Evolutionary conservation across 108 stramenopile species (phyloP), one percentile per base, ranked within the genome.

Genomic region (Nitzschia sp.): DNA sequence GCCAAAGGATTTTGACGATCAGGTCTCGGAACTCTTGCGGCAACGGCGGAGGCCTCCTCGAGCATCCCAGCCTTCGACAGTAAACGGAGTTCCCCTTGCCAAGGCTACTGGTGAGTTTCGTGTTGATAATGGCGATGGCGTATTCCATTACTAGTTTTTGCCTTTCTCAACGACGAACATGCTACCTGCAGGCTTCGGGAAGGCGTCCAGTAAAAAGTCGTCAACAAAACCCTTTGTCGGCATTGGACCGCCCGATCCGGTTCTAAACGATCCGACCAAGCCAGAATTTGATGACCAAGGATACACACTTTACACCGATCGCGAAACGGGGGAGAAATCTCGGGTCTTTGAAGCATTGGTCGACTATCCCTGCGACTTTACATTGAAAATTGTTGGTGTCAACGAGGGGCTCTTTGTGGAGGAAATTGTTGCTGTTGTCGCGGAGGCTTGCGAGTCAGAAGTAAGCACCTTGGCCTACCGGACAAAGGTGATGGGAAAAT

Each of bases 281-380:
- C 95, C 90, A 21, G 90, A 93, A 76, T 85, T 83, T 53, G 95
- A 96, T 72, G 84, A 90, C 34, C 75, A 92, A 49, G 95, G 95
- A 33, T 96, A 93, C 78, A 96, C 95, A 0, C 80, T 94, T 13
- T 96, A 96, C 66, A 84, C 92, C 21, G 85, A 94, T 53, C 86
- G 90, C 66, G 65, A 78, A 32, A 94, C 95, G 2, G 92, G 92
- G 34, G 83, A 94, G 53, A 94, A 93, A 74, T 85, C 86, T 21
- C 86, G 95, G 11, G 92, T 96, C 0, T 94, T 96, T 67, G 95
- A 94, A 60, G 91, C 90, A 2, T 75, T 96, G n/a, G 86, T 96
- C 1, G 84, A 89, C n/a, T 96, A 94, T 71, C 95, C 95, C 3
- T 91, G 80, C n/a, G 63, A 76, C 25, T 94, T 94, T 62, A 89